Base-by-base conservation (phyloP, 306 rosid genomes). In the Castanea crenata region DNA sequence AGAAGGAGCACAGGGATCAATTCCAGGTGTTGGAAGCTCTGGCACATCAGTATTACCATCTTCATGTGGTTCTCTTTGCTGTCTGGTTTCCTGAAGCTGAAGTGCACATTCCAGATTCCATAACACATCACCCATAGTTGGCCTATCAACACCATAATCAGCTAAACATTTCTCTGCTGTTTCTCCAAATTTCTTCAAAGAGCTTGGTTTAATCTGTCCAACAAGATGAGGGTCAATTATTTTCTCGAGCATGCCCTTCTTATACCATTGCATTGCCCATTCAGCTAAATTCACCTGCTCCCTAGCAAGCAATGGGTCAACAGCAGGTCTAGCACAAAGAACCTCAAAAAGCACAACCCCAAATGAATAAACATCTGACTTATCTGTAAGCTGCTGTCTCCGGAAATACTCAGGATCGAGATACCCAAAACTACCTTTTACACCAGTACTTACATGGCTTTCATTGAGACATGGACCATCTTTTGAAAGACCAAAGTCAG, bases 401-500 rank as follows among this genome's bases (percentile, higher is more conserved):
- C 94, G 81, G 87, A 87, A 96, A 76, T 93, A 96, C 89, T 96
- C 99, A 0, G 99, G 98, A 87, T 96, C 99, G 31, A 96, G 90
- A 86, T 91, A 93, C 16, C 99, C 94, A 58, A 93, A 96, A 80
- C 99, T 96, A 21, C 99, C 99, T 86, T 96, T 93, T 69, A 96
- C 99, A 29, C 92, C 92, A 12, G 99, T 91, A 61, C 99, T 96
- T 73, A 96, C 99, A 76, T 96, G 99, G 21, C 97, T 96, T 83
- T 96, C 98, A 72, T 92, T 32, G 11, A 96, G 84, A 80, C 98
- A 91, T 5, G 98, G 98, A 20, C 99, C 99, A 4, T 93, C 87
- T 80, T 98, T 89, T 15, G 99, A 96, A 78, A 96, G 99, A 73
- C 99, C 99, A 55, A 96, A 96, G 79, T 96, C 98, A n/a, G 99